These are phyloP conservation scores for Physaria fendleri DNA, from an alignment of 345 rosid species.

Conservation along the genomic window DNA sequence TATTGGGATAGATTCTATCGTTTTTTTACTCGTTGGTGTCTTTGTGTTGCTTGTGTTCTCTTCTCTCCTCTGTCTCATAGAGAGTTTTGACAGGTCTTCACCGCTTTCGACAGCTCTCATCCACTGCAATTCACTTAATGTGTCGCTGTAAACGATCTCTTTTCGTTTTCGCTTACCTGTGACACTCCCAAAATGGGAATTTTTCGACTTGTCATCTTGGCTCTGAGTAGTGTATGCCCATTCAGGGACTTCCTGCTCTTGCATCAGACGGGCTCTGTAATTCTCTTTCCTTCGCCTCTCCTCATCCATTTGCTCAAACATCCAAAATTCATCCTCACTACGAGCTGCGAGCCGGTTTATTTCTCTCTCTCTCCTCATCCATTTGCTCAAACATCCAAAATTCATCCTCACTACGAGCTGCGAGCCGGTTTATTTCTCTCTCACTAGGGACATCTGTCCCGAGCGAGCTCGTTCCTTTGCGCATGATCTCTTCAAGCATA, in stretches of 20 bases:
- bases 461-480: conserved; percentile 90
- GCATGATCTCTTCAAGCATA: conserved; percentile 95
- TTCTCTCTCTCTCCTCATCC: conserved; percentile 99
- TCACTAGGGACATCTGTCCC: conserved; percentile 98
- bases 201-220: conserved; percentile 57
- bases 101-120: conserved; percentile 95
- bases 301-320: conserved; percentile 94
- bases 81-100: conserved; percentile 51
- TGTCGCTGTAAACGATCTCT: conserved; percentile 69
- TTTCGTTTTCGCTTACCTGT: conserved; percentile 78
- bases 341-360: conserved; percentile 96
- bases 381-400: conserved; percentile 85
- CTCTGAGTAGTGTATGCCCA: conserved; percentile 67
- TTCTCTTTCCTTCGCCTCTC: conserved; percentile 82
- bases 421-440: conserved; percentile 96
- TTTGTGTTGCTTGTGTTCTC: conserved; percentile 28
- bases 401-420: conserved; percentile 86
- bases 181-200: conserved; percentile 37
- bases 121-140: conserved; percentile 80
- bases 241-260: conserved; percentile 95
- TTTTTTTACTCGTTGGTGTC: conserved; percentile 32
- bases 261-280: conserved; percentile 84
- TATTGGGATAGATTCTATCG: conserved; percentile 24
- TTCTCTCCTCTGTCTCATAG: conserved; percentile 44
- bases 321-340: conserved; percentile 74